Base-by-base conservation (phyloP, 441 rosid species). In the Brassica hybrid region DNA sequence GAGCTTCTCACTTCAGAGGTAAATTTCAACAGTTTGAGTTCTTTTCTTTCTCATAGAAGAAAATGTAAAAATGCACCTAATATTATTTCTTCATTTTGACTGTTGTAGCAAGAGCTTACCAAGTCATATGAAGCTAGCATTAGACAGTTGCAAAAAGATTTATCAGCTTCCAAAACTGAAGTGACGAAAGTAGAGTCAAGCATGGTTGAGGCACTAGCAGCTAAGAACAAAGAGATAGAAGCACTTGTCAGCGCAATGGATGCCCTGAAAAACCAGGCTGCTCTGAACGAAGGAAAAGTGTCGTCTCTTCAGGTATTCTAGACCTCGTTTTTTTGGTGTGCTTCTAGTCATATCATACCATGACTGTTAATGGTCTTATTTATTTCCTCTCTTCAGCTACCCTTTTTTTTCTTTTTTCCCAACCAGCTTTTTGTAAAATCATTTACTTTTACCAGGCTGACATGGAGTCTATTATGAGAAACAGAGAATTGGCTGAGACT, bases 1-100 rank as follows among this genome's bases (percentile, higher is more conserved):
- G 99, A 96, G 83, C 98, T 96, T 89, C 97, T 96, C 65, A 80
- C 84, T 76, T 89, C 98, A 17, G 99, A 94, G 97, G 99, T 92
- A 81, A 85, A 66, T 36, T 61, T 36, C 17, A n/a, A 19, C 45
- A 52, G 43, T 65, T 9, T 80, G 23, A 65, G 54, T 79, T 80
- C 64, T 72, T 17, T 30, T 61, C 12, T 27, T 14, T 73, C 41
- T 61, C 65, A 41, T 63, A 73, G 34, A 61, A 64, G 66, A 74
- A 65, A 62, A 62, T 21, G 8, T 61, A 48, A 43, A 75, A 56
- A 74, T 66, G 72, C 76, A 25, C 77, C 71, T 71, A 69, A 74
- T 74, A 75, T 56, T 80, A 66, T 62, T 57, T 76, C 76, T 63
- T 76, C 65, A 67, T 78, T 80, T 67, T 59, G 73, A 18, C 67